These are phyloP conservation scores for Leccinum sublutescens DNA, from an alignment of 768 basidiomycete species.

Conservation along the genomic window DNA sequence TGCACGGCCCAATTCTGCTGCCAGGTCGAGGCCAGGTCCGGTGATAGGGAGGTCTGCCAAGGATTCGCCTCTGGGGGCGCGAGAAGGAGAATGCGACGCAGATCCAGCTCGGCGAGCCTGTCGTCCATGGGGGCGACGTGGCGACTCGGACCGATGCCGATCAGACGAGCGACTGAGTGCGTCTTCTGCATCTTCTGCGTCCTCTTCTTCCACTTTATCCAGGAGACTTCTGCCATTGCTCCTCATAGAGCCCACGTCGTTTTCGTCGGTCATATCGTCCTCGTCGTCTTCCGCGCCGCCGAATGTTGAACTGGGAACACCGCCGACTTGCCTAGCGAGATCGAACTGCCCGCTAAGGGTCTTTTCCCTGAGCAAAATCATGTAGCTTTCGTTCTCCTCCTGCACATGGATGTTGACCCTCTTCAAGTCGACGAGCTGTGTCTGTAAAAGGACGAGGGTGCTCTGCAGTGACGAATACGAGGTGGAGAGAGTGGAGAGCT, in stretches of 20 bases:
- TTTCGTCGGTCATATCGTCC: conserved; percentile 34
- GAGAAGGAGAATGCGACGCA: conserved; percentile 44
- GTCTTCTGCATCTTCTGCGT: conserved; percentile 43
- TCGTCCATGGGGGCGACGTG: conserved; percentile 41
- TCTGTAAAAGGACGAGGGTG: conserved; percentile 79
- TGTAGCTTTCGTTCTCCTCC: conserved; percentile 97
- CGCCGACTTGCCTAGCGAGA: conserved; percentile 65
- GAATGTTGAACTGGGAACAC: conserved; percentile 39
- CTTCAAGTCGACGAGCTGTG: conserved; percentile 84
- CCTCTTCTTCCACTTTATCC: conserved; percentile 59
- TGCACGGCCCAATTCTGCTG: conserved; percentile 88
- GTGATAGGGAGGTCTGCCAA: conserved; percentile 84
- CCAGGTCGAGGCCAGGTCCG: conserved; percentile 85
- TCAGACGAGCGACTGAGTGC: conserved; percentile 40
- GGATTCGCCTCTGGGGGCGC: conserved; percentile 65
- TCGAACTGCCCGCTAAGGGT: conserved; percentile 89
- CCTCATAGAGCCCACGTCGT: conserved; percentile 54
- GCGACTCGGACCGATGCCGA: conserved; percentile 36
- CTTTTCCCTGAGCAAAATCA: conserved; percentile 88
- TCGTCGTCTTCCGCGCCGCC: conserved; percentile 37
- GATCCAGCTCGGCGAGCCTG: conserved; percentile 57
- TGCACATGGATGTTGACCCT: conserved; percentile 83
- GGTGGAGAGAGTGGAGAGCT: conserved; percentile 82
- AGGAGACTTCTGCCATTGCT: conserved; percentile 58
- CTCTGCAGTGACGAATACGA: conserved; percentile 82